Evolutionary conservation across 1,284 basidiomycete genomes (phyloP).

Genomic region (Ceratobasidium sp.): DNA sequence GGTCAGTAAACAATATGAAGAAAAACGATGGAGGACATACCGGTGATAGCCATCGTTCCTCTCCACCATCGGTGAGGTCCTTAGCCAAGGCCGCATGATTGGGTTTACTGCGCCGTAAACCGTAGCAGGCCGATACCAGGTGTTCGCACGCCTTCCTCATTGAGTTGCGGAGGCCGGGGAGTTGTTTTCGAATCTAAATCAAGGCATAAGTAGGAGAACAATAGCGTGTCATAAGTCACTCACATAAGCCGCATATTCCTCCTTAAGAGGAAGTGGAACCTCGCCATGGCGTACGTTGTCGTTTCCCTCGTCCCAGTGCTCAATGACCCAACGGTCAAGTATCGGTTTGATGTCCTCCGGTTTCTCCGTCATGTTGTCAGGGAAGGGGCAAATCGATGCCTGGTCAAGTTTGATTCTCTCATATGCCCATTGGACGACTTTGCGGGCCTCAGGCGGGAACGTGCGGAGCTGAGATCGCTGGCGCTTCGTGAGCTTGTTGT

Average conservation of each 20-base stretch:
- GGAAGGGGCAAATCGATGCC: neutral
- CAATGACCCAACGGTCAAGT: no score
- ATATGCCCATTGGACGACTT: neutral
- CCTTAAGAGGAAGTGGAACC: neutral
- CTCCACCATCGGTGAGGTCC: neutral
- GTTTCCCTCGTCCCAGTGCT: neutral
- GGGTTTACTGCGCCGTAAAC: neutral
- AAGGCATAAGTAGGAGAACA: neutral
- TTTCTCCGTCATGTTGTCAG: neutral
- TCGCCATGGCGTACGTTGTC: neutral
- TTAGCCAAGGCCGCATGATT: neutral
- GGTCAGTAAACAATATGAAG: neutral
- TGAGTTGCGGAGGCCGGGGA: no score
- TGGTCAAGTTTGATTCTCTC: no score
- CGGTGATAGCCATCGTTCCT: neutral
- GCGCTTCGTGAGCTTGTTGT: neutral
- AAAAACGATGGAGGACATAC: neutral
- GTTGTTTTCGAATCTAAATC: no score
- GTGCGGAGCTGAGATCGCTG: neutral
- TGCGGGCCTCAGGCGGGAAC: neutral
- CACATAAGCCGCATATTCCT: neutral
- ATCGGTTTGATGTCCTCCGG: neutral
- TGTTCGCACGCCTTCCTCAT: neutral
- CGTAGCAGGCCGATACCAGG: neutral
- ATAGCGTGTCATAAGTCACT: neutral